Conservation (phyloP, 257 asterid species). For the Schizonepeta tenuifolia region DNA sequence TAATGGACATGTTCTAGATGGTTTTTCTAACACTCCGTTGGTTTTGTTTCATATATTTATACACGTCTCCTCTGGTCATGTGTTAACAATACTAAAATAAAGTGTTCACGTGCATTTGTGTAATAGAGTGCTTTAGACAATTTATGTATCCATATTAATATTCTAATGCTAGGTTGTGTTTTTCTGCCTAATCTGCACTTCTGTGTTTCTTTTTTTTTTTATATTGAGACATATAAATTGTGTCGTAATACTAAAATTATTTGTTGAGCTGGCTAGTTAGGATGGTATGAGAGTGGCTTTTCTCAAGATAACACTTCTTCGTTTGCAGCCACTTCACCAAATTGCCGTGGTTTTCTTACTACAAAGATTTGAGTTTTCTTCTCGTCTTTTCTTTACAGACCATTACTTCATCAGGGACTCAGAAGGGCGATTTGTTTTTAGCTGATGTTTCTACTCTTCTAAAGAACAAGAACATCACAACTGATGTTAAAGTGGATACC, state of each 20-base stretch:
- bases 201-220: background rate
- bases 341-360: background rate
- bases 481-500: slow-evolving; percentile 73
- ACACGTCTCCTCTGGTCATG: no score
- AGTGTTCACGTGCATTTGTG: background rate
- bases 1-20: no score
- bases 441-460: slow-evolving; percentile 68
- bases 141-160: background rate
- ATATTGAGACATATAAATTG: background rate
- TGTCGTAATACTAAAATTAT: background rate
- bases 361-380: background rate
- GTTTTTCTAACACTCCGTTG: no score
- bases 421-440: slow-evolving; percentile 58
- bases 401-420: slow-evolving; percentile 71
- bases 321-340: background rate
- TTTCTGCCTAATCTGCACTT: no score
- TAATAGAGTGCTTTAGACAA: background rate
- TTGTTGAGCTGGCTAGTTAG: background rate
- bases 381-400: slow-evolving; percentile 41
- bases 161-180: background rate
- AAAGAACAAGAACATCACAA: slow-evolving; percentile 70
- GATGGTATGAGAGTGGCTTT: background rate
- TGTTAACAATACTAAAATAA: no score
- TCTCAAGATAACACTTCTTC: background rate
- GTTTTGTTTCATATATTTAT: no score